A percentile compares a stretch with the other conserved stretches of the same genome.
Evolutionary conservation across 345 rosid species (phyloP).

Genomic region (Lepidium aucheri): DNA sequence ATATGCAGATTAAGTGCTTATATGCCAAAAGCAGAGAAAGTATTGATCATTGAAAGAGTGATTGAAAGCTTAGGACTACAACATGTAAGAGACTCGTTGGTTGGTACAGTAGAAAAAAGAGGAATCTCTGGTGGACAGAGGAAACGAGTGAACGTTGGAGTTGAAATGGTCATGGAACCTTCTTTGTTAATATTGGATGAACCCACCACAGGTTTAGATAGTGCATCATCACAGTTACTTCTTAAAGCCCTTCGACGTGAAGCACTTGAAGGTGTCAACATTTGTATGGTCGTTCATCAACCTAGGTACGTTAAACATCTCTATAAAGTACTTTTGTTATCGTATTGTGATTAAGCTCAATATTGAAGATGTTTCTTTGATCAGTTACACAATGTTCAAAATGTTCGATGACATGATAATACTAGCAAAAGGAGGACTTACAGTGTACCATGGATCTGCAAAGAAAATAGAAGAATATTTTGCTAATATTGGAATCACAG

Average conservation of each 20-base stretch:
- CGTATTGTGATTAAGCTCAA: neutral
- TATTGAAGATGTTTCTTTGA: neutral
- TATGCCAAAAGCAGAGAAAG: conserved; percentile 81
- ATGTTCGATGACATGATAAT: conserved; percentile 91
- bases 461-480: conserved; percentile 85
- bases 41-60: conserved; percentile 82
- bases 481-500: conserved; percentile 53
- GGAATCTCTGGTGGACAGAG: conserved; percentile 97
- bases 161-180: conserved; percentile 98
- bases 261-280: conserved; percentile 87
- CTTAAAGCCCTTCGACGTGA: conserved; percentile 80
- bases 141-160: conserved; percentile 87
- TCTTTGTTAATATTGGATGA: conserved; percentile 82
- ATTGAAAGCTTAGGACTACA: conserved; percentile 83
- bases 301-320: conserved; percentile 47
- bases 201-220: conserved; percentile 88
- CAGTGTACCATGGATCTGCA: conserved; percentile 70
- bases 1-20: conserved; percentile 65
- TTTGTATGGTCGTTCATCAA: conserved; percentile 85
- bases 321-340: neutral
- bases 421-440: conserved; percentile 81
- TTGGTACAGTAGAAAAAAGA: conserved; percentile 81
- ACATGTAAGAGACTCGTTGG: conserved; percentile 72
- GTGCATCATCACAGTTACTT: conserved; percentile 78
- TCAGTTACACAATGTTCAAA: conserved; percentile 70